A percentile compares a stretch with the other conserved stretches of the same genome.
Evolutionary conservation across 2,329 filamentous ascomycete species (phyloP).

Genomic region (Calonectria crousiana): DNA sequence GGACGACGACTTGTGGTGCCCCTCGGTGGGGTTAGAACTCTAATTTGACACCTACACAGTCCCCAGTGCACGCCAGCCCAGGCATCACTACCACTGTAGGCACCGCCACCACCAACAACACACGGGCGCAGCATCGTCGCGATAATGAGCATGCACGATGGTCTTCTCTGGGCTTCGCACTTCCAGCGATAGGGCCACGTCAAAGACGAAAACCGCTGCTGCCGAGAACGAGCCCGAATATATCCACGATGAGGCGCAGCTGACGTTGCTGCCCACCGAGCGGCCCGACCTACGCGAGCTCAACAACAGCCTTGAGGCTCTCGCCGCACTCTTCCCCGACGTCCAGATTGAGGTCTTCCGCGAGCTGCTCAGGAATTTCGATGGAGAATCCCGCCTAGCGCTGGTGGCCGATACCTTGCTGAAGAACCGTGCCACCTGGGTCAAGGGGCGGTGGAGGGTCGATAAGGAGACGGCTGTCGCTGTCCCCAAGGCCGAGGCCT

Average conservation of each 20-base stretch:
- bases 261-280: conserved; percentile 62
- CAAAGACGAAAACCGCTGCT: conserved; percentile 46
- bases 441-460: conserved; percentile 75
- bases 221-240: conserved; percentile 55
- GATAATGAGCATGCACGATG: conserved; percentile 58
- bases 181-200: conserved; percentile 54
- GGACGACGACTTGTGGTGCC: background rate
- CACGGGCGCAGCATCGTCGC: conserved; percentile 4
- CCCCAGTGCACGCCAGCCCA: background rate
- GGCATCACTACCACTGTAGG: background rate
- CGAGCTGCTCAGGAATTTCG: conserved; percentile 82
- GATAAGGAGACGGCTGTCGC: conserved; percentile 51
- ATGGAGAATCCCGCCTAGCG: conserved; percentile 80
- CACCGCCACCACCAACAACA: background rate
- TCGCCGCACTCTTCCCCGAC: conserved; percentile 82
- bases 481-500: conserved; percentile 72
- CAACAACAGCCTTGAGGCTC: conserved; percentile 75
- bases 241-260: conserved; percentile 68
- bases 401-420: conserved; percentile 83
- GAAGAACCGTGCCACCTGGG: conserved; percentile 77
- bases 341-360: conserved; percentile 86
- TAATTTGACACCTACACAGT: conserved; percentile 8
- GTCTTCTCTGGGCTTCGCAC: conserved; percentile 62
- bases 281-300: conserved; percentile 75
- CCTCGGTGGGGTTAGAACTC: conserved; percentile 9